phyloP scores from a whole-genome alignment of 345 rosid genomes.

The Corchorus olitorius region DNA sequence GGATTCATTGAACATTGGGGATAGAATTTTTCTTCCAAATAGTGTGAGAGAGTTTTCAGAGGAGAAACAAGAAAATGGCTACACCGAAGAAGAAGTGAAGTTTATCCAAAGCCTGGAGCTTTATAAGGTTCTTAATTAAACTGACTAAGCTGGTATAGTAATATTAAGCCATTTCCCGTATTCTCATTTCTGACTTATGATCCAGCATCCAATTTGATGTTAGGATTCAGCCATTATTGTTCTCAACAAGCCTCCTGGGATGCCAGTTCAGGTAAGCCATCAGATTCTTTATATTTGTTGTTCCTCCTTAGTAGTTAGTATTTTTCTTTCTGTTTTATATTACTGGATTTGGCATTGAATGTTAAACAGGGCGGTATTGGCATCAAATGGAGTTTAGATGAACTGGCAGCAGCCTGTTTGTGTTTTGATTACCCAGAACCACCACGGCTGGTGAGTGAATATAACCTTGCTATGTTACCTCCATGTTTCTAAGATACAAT shows the following conservation, averaged over 20 bases:
- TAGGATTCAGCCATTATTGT: slow-evolving; percentile 83
- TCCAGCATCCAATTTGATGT: slow-evolving; percentile 24
- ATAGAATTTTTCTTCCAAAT: slow-evolving; percentile 73
- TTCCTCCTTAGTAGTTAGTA: neutral
- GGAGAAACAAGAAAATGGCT: slow-evolving; percentile 43
- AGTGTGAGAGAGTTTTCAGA: slow-evolving; percentile 42
- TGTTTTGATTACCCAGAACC: slow-evolving; percentile 58
- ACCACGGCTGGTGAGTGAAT: slow-evolving; percentile 81
- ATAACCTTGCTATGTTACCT: slow-evolving; percentile 1
- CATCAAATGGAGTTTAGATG: slow-evolving; percentile 79
- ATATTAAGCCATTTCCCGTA: slow-evolving; percentile 1
- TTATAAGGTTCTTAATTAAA: slow-evolving; percentile 61
- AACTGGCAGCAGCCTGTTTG: slow-evolving; percentile 71
- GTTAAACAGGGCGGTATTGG: slow-evolving; percentile 79
- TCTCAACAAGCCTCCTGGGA: slow-evolving; percentile 84
- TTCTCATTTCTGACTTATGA: slow-evolving; percentile 16
- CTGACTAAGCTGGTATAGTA: slow-evolving; percentile 5
- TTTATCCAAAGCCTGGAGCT: slow-evolving; percentile 66
- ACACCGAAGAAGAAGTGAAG: slow-evolving; percentile 61
- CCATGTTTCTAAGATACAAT: neutral
- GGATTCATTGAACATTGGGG: slow-evolving; percentile 72
- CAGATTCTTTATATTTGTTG: slow-evolving; percentile 3
- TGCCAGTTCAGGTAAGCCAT: slow-evolving; percentile 84
- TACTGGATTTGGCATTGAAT: neutral
- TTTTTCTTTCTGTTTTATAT: neutral